Conservation (phyloP, 1,284 basidiomycete genomes). For the Tilletia walkeri region DNA sequence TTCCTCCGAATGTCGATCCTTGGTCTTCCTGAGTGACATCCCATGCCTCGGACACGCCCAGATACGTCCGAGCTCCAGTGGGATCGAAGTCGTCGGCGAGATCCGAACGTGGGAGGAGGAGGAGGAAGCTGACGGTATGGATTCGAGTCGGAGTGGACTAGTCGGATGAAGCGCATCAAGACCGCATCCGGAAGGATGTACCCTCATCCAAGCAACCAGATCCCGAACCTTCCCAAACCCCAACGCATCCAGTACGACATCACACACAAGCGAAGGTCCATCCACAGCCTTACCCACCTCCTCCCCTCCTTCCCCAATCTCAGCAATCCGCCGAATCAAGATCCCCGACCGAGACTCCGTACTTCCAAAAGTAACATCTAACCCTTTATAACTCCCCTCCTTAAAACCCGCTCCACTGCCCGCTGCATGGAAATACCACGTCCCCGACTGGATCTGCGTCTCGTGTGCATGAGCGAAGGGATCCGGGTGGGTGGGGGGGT, state of each 20-base stretch:
- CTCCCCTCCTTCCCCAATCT: not conserved
- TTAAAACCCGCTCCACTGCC: not conserved
- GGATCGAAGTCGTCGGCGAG: not conserved
- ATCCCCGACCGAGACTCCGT: constrained; percentile 1
- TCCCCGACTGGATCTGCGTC: not conserved
- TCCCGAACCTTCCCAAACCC: constrained; percentile 6
- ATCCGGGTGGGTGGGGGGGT: not conserved
- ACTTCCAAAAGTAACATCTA: constrained; percentile 2
- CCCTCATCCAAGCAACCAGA: constrained; percentile 2
- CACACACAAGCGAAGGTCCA: not conserved
- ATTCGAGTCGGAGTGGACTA: constrained; percentile 8
- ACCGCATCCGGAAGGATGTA: constrained; percentile 9
- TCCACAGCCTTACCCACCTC: not conserved
- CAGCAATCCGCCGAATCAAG: constrained; percentile 2
- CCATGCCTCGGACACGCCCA: constrained; percentile 14
- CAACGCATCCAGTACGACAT: not conserved
- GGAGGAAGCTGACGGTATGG: not conserved
- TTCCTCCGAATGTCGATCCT: not conserved
- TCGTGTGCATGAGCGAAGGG: constrained; percentile 12
- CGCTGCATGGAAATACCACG: constrained; percentile 14
- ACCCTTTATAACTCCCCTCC: constrained; percentile 12
- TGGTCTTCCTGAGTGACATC: not conserved
- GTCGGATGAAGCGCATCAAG: not conserved
- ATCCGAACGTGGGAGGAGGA: not conserved
- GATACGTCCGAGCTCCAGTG: not conserved